A percentile compares a stretch with the other conserved stretches of the same genome.
These are phyloP conservation scores for Colletotrichum magnum DNA, from an alignment of 2,329 filamentous ascomycete species.

Conservation along the genomic window DNA sequence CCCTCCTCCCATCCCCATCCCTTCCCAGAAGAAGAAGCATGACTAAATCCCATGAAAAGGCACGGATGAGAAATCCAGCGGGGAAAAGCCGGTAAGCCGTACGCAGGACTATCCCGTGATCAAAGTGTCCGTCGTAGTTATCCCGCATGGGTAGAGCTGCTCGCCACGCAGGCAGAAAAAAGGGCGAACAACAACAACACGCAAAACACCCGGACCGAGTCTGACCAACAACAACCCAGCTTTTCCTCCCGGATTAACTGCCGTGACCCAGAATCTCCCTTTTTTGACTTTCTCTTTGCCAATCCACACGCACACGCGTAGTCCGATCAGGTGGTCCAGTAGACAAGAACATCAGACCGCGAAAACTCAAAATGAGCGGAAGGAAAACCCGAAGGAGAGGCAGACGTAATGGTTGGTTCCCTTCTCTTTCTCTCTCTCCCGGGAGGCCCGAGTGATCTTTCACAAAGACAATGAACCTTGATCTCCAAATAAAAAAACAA, in stretches of 20 bases:
- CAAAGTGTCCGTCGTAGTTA: not conserved
- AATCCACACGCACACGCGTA: not conserved
- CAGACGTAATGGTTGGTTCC: conserved; percentile 2
- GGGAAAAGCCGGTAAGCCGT: too few species aligned
- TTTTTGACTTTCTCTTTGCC: too few species aligned
- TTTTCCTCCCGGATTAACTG: not conserved
- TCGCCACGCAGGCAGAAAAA: too few species aligned
- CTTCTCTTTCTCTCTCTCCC: not conserved
- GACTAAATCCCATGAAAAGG: not conserved
- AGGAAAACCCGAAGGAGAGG: not conserved
- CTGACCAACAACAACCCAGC: too few species aligned
- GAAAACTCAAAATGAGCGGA: not conserved
- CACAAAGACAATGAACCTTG: too few species aligned
- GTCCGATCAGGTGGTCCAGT: not conserved
- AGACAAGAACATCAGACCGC: not conserved
- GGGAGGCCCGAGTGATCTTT: too few species aligned
- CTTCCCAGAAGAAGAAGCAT: not conserved
- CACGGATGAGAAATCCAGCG: not conserved
- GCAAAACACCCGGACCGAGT: too few species aligned
- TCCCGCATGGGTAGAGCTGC: too few species aligned
- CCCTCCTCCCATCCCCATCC: too few species aligned
- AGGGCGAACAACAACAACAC: too few species aligned
- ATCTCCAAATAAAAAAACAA: too few species aligned
- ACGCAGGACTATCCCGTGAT: not conserved
- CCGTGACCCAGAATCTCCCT: too few species aligned